Base-by-base conservation (phyloP, 805 yeast genomes). In the Candida quercuum region DNA sequence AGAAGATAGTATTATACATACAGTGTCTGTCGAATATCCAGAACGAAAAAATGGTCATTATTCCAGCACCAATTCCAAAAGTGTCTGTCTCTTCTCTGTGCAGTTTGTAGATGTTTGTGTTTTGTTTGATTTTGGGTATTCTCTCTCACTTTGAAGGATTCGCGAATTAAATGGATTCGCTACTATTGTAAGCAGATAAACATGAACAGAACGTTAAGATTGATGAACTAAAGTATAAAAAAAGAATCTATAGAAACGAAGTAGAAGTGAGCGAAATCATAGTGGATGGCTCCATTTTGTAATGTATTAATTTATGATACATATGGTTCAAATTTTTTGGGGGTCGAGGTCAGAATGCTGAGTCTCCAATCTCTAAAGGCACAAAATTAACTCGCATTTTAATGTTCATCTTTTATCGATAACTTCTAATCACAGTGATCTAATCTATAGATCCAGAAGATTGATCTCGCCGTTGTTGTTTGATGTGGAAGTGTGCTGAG, bases 21-120 rank as follows among this genome's bases (percentile, higher is more conserved):
- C 97, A 86, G 62, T 91, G 97, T 56, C 93, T 74, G 58, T 91
- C 97, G 56, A 83, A 91, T 38, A 91, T 76, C 85, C 88, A 86
- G 55, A 89, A 83, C 10, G 96, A 85, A 63, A 81, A 81, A 32
- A 88, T 78, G 28, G 84, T 74, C 85, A 78, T 77, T 11, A 7
- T 39, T 2, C 22, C n/a, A n/a, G 17, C n/a, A 27, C 14, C 11
- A 24, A 24, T 13, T 24, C n/a, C 14, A 12, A 7, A 13, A 6
- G 27, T 24, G 27, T 24, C n/a, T 8, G 11, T 24, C 14, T 24
- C n/a, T 6, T 9, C n/a, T 7, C 27, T 9, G n/a, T n/a, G n/a
- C n/a, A 12, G 27, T 24, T 7, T 24, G 27, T 24, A 12, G 27
- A 24, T 24, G 27, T 24, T 24, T 21, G 10, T 21, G n/a, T 12